phyloP scores from a whole-genome alignment of 1,284 basidiomycete genomes.

The Ustilago esculenta region DNA sequence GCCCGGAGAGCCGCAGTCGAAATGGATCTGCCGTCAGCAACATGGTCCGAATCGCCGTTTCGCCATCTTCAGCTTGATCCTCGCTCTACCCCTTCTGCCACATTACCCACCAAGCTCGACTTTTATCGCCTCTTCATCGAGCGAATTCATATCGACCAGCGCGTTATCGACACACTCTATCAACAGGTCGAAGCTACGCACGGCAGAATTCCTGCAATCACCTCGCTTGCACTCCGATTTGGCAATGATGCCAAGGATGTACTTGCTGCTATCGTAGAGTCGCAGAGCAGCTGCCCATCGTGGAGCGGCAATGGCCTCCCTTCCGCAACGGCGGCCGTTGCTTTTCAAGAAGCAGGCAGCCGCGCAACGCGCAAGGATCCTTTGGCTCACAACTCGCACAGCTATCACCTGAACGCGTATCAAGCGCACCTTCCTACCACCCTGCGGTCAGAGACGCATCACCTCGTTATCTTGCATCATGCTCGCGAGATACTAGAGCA shows the following conservation, averaged over 20 bases:
- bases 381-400: neutral
- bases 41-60: constrained; percentile 10
- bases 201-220: constrained; percentile 15
- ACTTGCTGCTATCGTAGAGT: constrained; percentile 26
- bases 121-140: constrained; percentile 48
- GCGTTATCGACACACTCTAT: constrained; percentile 37
- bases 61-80: constrained; percentile 10
- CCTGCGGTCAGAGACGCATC: constrained; percentile 38
- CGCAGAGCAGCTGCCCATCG: constrained; percentile 32
- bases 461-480: constrained; percentile 38
- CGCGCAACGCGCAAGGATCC: neutral
- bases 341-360: too few relatives aligned
- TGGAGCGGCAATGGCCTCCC: constrained; percentile 6
- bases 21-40: neutral
- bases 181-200: constrained; percentile 25
- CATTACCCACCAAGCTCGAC: constrained; percentile 14
- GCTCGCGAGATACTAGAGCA: constrained; percentile 50
- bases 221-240: constrained; percentile 13
- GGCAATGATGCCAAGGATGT: constrained; percentile 50
- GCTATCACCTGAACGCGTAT: constrained; percentile 35
- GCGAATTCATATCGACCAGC: constrained; percentile 34
- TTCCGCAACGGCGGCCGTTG: neutral
- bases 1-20: constrained; percentile 15
- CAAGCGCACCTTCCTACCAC: constrained; percentile 34
- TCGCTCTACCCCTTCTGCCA: too few relatives aligned